Conservation (phyloP, 495 filamentous ascomycete species). For the Neurospora hispaniola region DNA sequence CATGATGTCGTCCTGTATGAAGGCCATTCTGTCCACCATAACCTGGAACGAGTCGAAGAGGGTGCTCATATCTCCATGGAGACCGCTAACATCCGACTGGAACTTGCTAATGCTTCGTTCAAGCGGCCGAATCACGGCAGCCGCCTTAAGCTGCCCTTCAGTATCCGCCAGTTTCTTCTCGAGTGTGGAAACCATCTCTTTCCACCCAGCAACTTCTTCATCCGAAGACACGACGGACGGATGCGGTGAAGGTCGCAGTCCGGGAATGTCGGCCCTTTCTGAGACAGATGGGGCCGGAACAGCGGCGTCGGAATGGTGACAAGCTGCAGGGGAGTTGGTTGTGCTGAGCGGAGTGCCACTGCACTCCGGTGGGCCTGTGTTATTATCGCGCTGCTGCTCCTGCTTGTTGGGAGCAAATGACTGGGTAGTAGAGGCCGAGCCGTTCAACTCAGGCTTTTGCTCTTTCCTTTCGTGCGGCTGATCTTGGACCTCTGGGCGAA, state of each 20-base stretch:
- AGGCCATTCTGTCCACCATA: slow-evolving; percentile 5
- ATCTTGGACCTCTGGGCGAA: neutral
- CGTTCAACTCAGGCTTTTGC: neutral
- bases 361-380: neutral
- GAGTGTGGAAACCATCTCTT: neutral
- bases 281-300: neutral
- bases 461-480: too few species aligned
- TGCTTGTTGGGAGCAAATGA: neutral
- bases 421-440: neutral
- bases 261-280: neutral
- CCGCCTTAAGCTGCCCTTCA: neutral
- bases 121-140: neutral
- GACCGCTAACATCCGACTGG: neutral
- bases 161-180: slow-evolving; percentile 8
- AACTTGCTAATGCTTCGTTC: slow-evolving; percentile 1
- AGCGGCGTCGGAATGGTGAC: neutral
- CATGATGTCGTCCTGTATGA: neutral
- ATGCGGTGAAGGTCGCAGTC: neutral
- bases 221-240: neutral
- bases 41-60: slow-evolving; percentile 2
- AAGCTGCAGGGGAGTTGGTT: neutral
- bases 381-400: neutral
- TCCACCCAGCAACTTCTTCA: neutral
- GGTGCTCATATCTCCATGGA: slow-evolving; percentile 2
- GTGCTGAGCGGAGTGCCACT: neutral